A percentile compares a stretch with the other conserved stretches of the same genome.
Evolutionary conservation across 352 stramenopile genomes (phyloP).

Genomic region (Globisporangium nunn): DNA sequence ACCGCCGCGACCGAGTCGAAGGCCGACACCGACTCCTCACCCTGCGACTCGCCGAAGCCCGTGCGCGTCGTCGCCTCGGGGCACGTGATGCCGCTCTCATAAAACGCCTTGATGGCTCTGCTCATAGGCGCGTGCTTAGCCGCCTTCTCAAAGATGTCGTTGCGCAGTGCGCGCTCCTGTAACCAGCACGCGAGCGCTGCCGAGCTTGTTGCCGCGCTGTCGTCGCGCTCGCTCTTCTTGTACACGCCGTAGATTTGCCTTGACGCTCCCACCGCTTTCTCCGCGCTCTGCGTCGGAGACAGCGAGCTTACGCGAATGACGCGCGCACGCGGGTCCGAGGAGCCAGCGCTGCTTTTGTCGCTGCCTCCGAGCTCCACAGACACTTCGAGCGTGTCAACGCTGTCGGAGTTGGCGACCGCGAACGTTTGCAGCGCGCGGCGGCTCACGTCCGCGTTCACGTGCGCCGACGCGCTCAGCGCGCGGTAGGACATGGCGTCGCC

Average conservation of each 20-base stretch:
- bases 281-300: background rate
- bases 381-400: slow-evolving; percentile 35
- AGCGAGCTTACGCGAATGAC: slow-evolving; percentile 26
- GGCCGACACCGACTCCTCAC: slow-evolving; percentile 57
- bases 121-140: slow-evolving; percentile 34
- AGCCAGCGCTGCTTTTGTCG: background rate
- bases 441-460: slow-evolving; percentile 18
- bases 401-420: slow-evolving; percentile 18
- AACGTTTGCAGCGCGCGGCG: slow-evolving; percentile 37
- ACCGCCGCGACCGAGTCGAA: slow-evolving; percentile 47
- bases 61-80: slow-evolving; percentile 42
- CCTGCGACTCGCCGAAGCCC: slow-evolving; percentile 39
- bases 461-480: slow-evolving; percentile 29
- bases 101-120: slow-evolving; percentile 37
- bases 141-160: slow-evolving; percentile 39
- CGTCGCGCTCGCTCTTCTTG: slow-evolving; percentile 13
- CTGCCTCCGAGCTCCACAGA: slow-evolving; percentile 15
- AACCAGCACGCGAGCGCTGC: slow-evolving; percentile 32
- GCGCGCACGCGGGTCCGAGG: slow-evolving; percentile 36
- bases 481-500: slow-evolving; percentile 51
- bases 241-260: slow-evolving; percentile 56
- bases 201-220: background rate
- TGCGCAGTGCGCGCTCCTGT: slow-evolving; percentile 53
- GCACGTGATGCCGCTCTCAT: slow-evolving; percentile 42
- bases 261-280: slow-evolving; percentile 15